Evolutionary conservation across 176 grass and related monocot species (phyloP).

Genomic region (Musa acuminata): DNA sequence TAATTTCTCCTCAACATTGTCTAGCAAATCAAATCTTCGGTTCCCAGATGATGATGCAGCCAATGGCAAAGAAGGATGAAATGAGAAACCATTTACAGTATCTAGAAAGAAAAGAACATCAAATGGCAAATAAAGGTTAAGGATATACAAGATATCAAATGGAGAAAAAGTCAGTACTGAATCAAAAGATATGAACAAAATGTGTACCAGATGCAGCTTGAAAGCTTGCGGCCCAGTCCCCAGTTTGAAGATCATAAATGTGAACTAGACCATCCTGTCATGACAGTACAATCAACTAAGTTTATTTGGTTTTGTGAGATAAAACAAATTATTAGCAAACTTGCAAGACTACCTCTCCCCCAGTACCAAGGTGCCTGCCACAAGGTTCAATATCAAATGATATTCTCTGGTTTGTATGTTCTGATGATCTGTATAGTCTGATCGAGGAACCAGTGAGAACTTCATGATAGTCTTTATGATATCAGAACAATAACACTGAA

Average conservation of each 20-base stretch:
- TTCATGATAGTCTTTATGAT: neutral
- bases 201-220: conserved; percentile 80
- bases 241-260: conserved; percentile 82
- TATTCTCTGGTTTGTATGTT: conserved; percentile 89
- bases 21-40: conserved; percentile 52
- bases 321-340: neutral
- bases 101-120: conserved; percentile 39
- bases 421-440: conserved; percentile 80
- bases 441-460: conserved; percentile 13
- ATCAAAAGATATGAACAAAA: conserved; percentile 6
- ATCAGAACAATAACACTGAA: neutral
- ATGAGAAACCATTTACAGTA: conserved; percentile 67
- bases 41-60: conserved; percentile 78
- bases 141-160: conserved; percentile 15
- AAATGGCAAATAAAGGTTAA: neutral
- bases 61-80: conserved; percentile 78
- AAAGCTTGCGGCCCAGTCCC: conserved; percentile 62
- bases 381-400: conserved; percentile 95
- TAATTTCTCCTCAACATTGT: conserved; percentile 46
- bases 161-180: neutral
- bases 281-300: neutral
- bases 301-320: neutral
- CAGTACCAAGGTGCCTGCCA: conserved; percentile 74
- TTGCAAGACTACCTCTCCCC: conserved; percentile 54
- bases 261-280: conserved; percentile 83